Evolutionary conservation across 306 rosid species (phyloP), one percentile per base, ranked within the genome.

Genomic region (Erythrophleum fordii): DNA sequence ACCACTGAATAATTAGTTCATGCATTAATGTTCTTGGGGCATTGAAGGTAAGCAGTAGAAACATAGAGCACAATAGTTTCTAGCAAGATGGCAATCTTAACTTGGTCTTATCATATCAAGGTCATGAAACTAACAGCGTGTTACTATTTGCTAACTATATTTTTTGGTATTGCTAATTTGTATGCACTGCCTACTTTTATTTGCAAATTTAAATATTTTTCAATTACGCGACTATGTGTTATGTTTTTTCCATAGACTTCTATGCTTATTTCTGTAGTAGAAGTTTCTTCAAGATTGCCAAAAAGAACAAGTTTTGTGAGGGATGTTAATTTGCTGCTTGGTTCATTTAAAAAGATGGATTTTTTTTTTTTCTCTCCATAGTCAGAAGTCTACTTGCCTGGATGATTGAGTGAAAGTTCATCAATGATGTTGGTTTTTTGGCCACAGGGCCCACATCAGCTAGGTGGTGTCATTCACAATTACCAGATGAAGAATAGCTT

Each of bases 401-500:
- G 41, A 29, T 59, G 65, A 60, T 51, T 56, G 11, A 65, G 65
- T 66, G 44, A 61, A 62, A 29, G 35, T n/a, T 45, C 64, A 61
- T 22, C 28, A 42, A 7, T 34, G 45, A 44, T 37, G 17, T 26
- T 80, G 44, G 34, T 67, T 48, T 75, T 73, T 65, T 28, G 23
- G 37, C 72, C 55, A 26, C 34, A 52, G 58, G 60, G 49, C 13
- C 51, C 56, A 53, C 35, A 39, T 71, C 28, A 25, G 28, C 39
- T 52, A 68, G 58, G 22, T n/a, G 70, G 48, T 62, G 61, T 52
- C 73, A 42, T 72, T 20, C 35, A 29, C 37, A 59, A 41, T 78
- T 53, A 31, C 67, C 9, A 72, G 61, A 61, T 62, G 51, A 65
- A 78, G 18, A 59, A 60, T 37, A 73, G 77, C 4, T 44, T 64